A percentile compares a stretch with the other conserved stretches of the same genome.
Evolutionary conservation across 768 basidiomycete genomes (phyloP).

Genomic region (Pulveroboletus sp.): DNA sequence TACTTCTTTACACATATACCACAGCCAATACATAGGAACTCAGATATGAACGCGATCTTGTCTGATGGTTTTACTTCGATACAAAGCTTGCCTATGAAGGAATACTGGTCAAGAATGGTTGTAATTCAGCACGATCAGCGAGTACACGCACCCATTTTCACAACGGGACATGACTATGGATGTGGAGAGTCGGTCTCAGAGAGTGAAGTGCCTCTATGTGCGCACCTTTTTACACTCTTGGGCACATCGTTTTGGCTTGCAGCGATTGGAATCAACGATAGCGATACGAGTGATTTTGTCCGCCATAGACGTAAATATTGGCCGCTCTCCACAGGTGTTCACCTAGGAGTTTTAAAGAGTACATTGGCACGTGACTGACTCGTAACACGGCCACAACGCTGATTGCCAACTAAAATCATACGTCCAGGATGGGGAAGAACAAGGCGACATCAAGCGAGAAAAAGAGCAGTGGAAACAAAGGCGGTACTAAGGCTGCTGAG

Average conservation of each 20-base stretch:
- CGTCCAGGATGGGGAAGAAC: constrained; percentile 25
- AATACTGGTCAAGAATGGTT: not conserved
- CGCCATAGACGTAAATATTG: constrained; percentile 45
- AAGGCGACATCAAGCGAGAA: constrained; percentile 23
- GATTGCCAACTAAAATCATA: not conserved
- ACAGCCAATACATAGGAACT: constrained; percentile 98
- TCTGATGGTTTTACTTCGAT: constrained; percentile 95
- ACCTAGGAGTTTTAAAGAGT: not conserved
- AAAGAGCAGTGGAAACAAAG: constrained; percentile 19
- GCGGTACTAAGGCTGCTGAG: constrained; percentile 12
- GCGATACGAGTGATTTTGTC: constrained; percentile 99
- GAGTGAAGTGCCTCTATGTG: constrained; percentile 2
- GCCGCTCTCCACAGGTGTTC: not conserved
- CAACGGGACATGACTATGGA: constrained; percentile 84
- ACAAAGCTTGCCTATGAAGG: constrained; percentile 79
- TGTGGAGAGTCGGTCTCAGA: constrained; percentile 4
- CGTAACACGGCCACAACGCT: constrained; percentile 4
- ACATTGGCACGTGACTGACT: constrained; percentile 15
- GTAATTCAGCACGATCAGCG: not conserved
- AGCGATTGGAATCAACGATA: constrained; percentile 86
- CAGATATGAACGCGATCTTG: constrained; percentile 98
- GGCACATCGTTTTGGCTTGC: constrained; percentile 95
- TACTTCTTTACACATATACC: constrained; percentile 99
- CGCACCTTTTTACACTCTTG: constrained; percentile 96
- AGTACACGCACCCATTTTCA: constrained; percentile 78